Evolutionary conservation across 495 filamentous ascomycete species (phyloP).

Genomic region (Penicillium daleae): DNA sequence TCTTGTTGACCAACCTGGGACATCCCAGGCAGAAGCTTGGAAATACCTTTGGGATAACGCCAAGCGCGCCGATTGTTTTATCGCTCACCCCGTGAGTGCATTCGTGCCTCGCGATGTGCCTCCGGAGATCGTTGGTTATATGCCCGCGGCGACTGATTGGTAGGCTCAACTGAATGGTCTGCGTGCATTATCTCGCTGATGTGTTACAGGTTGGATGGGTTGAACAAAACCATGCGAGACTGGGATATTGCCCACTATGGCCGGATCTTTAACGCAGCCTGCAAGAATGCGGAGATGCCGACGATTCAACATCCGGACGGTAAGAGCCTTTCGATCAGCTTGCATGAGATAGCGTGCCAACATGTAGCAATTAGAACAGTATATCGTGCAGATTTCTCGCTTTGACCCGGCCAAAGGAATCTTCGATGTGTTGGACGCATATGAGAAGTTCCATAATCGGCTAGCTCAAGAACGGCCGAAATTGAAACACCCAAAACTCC

Average conservation of each 20-base stretch:
- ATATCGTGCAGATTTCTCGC: conserved; percentile 81
- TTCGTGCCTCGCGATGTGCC: conserved; percentile 78
- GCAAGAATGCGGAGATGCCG: conserved; percentile 58
- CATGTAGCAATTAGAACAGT: conserved; percentile 52
- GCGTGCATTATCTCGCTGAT: conserved; percentile 20
- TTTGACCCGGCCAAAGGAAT: conserved; percentile 91
- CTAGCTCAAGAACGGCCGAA: conserved; percentile 50
- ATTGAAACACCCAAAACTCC: conserved; percentile 67
- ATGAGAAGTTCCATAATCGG: conserved; percentile 69
- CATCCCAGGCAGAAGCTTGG: conserved; percentile 78
- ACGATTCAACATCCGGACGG: conserved; percentile 70
- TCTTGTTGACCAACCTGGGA: conserved; percentile 61
- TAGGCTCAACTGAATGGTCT: conserved; percentile 21
- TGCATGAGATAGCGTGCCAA: conserved; percentile 8
- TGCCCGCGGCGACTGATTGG: conserved; percentile 88
- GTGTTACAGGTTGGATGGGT: conserved; percentile 69
- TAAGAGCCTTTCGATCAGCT: conserved; percentile 20
- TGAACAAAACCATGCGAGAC: conserved; percentile 77
- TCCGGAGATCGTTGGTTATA: conserved; percentile 68
- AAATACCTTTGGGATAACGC: conserved; percentile 75
- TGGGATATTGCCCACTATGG: conserved; percentile 81
- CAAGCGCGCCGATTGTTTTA: conserved; percentile 74
- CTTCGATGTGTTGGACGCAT: conserved; percentile 76
- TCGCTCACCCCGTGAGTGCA: conserved; percentile 77
- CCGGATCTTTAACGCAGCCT: conserved; percentile 70